Conservation (phyloP, 129 eudicot species). For the Daucus carota region DNA sequence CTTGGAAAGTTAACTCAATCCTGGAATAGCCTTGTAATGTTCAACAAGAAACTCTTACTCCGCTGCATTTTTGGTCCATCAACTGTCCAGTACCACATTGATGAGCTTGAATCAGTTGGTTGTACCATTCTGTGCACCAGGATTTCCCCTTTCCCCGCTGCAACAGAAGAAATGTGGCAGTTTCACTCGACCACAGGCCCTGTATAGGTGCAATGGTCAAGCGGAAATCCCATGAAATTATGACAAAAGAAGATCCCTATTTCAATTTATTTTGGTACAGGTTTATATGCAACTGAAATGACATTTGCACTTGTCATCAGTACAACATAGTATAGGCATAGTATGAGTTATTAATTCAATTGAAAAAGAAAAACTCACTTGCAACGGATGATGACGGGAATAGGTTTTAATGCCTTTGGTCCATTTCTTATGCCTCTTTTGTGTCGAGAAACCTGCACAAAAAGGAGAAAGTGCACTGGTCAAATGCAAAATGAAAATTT, state of each 20-base stretch:
- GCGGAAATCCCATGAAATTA: background rate
- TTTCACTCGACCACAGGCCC: conserved; percentile 76
- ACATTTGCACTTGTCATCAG: background rate
- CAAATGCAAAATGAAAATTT: background rate
- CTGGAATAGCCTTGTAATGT: background rate
- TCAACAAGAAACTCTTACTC: background rate
- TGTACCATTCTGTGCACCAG: conserved; percentile 19
- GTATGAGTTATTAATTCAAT: background rate
- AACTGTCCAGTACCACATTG: conserved; percentile 3
- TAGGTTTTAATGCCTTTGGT: conserved; percentile 77
- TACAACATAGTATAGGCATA: too few species aligned
- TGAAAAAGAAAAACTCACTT: conserved; percentile 42
- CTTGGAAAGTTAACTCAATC: background rate
- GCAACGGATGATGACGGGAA: conserved; percentile 73
- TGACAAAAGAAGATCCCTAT: background rate
- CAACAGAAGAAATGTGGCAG: conserved; percentile 95
- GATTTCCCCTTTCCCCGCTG: conserved; percentile 64
- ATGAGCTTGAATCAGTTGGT: conserved; percentile 19
- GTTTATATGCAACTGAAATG: background rate
- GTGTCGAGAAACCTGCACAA: conserved; percentile 53
- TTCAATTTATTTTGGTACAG: background rate
- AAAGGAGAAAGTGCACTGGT: conserved; percentile 4
- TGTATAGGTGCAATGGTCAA: conserved; percentile 15
- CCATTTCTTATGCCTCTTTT: conserved; percentile 81
- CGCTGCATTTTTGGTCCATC: conserved; percentile 5